These are phyloP conservation scores for Prunus davidiana DNA, from an alignment of 306 rosid genomes.

Conservation along the genomic window DNA sequence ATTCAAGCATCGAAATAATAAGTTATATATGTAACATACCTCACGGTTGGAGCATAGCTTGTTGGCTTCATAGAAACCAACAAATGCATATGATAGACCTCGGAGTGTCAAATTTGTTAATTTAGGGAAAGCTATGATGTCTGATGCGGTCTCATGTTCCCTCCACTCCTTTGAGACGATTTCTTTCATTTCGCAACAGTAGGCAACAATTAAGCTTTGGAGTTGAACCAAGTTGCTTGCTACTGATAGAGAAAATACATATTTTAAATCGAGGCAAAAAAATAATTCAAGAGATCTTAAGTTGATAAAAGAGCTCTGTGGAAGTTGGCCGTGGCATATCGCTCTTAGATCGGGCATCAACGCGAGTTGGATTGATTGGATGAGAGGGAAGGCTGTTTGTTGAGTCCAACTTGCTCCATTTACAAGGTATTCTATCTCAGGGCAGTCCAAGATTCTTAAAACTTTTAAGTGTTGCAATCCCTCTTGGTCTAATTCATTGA, in stretches of 20 bases:
- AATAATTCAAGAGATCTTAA: too few species aligned
- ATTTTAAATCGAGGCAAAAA: accelerated
- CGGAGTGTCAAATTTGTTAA: accelerated
- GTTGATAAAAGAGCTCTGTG: too few species aligned
- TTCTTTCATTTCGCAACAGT: background rate
- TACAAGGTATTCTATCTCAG: background rate
- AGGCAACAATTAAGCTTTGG: background rate
- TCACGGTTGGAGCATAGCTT: background rate
- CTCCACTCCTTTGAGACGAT: background rate
- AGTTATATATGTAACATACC: too few species aligned
- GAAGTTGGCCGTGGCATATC: too few species aligned
- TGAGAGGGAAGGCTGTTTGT: background rate
- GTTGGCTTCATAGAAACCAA: background rate
- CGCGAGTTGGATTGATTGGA: accelerated
- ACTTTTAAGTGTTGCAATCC: background rate
- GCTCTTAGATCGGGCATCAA: too few species aligned
- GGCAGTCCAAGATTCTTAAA: accelerated
- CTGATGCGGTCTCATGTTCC: background rate
- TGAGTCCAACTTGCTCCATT: background rate
- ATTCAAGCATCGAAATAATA: too few species aligned
- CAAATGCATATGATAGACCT: accelerated
- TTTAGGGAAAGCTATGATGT: background rate
- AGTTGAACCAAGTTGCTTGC: background rate
- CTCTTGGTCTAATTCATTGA: background rate
- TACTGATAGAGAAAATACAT: background rate